phyloP scores from a whole-genome alignment of 2,329 filamentous ascomycete genomes.

The Fulvia fulva region DNA sequence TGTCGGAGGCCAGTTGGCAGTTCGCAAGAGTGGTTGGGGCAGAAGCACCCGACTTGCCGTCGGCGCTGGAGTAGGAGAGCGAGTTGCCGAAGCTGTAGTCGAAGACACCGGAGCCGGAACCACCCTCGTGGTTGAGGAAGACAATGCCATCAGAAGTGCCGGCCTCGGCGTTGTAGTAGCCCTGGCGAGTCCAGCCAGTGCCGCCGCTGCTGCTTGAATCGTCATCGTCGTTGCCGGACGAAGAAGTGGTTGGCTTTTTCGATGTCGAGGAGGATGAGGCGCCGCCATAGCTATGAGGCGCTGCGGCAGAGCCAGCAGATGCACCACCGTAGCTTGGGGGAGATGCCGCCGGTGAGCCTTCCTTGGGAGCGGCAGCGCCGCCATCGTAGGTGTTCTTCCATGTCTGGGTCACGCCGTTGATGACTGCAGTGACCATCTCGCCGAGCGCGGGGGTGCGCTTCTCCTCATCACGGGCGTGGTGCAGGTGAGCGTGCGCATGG shows the following conservation, averaged over 20 bases:
- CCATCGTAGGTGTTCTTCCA: slow-evolving; percentile 58
- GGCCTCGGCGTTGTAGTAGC: slow-evolving; percentile 34
- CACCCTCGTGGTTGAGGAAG: slow-evolving; percentile 58
- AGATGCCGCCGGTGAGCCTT: slow-evolving; percentile 11
- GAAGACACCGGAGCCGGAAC: slow-evolving; percentile 52
- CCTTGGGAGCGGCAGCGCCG: slow-evolving; percentile 17
- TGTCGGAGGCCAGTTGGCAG: slow-evolving; percentile 45
- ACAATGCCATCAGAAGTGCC: slow-evolving; percentile 50
- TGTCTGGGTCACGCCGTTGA: slow-evolving; percentile 54
- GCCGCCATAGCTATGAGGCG: slow-evolving; percentile 2
- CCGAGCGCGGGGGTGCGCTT: slow-evolving; percentile 42
- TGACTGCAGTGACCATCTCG: slow-evolving; percentile 54
- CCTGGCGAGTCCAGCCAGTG: slow-evolving; percentile 32
- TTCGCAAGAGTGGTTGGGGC: slow-evolving; percentile 50
- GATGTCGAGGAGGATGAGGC: background rate
- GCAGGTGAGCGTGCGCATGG: slow-evolving; percentile 48
- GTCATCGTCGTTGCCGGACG: slow-evolving; percentile 9
- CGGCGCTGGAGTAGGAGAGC: slow-evolving; percentile 51
- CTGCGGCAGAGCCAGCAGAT: slow-evolving; percentile 19
- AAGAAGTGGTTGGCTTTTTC: slow-evolving; percentile 16
- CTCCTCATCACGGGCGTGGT: slow-evolving; percentile 36
- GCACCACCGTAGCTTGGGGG: background rate
- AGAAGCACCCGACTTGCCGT: slow-evolving; percentile 45
- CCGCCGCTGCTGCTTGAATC: slow-evolving; percentile 19
- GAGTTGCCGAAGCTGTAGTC: slow-evolving; percentile 55